Evolutionary conservation across 2,329 filamentous ascomycete genomes (phyloP).

Genomic region (Blastomyces parvus): DNA sequence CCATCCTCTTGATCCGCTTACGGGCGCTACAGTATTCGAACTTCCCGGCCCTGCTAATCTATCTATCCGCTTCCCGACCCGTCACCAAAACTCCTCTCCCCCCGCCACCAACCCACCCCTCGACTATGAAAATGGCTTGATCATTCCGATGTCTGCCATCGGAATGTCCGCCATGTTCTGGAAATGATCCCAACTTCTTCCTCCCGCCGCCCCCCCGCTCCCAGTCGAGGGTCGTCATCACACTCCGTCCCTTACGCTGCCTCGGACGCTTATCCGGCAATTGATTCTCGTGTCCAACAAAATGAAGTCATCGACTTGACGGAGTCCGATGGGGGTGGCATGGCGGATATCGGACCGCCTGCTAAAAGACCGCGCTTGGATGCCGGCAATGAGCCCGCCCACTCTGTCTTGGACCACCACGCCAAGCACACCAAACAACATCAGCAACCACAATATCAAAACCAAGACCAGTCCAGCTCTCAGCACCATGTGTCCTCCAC

Average conservation of each 20-base stretch:
- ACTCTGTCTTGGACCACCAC: constrained; percentile 4
- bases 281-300: constrained; percentile 23
- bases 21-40: background rate
- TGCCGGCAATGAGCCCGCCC: constrained; percentile 18
- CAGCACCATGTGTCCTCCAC: constrained; percentile 13
- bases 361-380: constrained; percentile 31
- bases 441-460: background rate
- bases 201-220: constrained; percentile 11
- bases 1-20: background rate
- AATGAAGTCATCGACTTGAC: constrained; percentile 32
- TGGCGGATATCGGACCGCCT: constrained; percentile 29
- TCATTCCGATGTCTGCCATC: constrained; percentile 18
- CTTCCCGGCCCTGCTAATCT: background rate
- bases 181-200: constrained; percentile 36
- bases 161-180: constrained; percentile 29
- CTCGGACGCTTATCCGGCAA: constrained; percentile 12
- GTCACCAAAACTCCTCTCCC: background rate
- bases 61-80: background rate
- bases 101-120: background rate
- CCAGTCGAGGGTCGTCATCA: background rate
- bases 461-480: background rate
- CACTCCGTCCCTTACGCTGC: background rate
- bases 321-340: constrained; percentile 19
- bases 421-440: background rate
- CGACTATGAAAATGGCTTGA: constrained; percentile 6